Conservation (phyloP, 2,329 filamentous ascomycete species). For the Ramularia collo-cygni region DNA sequence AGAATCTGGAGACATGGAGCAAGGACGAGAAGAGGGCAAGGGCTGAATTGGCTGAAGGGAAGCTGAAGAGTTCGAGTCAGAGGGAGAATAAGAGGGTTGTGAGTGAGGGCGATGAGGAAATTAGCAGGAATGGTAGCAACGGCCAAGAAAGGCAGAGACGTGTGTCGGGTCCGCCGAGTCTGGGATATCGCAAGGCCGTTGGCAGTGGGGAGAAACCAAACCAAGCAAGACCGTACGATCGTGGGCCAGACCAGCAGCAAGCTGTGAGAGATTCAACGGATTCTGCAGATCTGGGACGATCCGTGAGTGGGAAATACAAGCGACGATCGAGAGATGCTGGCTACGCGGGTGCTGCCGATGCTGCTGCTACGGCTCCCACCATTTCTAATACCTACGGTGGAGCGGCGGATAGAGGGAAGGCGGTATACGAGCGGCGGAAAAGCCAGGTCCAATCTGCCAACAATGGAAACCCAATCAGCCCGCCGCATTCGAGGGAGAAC, state of each 20-base stretch:
- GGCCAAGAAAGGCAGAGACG: slow-evolving; percentile 5
- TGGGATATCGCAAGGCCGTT: no score
- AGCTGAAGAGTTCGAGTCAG: slow-evolving; percentile 35
- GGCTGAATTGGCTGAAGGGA: slow-evolving; percentile 72
- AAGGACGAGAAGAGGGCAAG: slow-evolving; percentile 91
- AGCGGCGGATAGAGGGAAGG: slow-evolving; percentile 25
- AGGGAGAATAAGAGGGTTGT: slow-evolving; percentile 21
- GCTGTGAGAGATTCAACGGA: background rate
- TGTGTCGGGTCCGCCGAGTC: no score
- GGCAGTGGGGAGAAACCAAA: no score
- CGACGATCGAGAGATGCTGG: slow-evolving; percentile 26
- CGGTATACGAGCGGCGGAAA: slow-evolving; percentile 27
- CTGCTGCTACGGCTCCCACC: slow-evolving; percentile 11
- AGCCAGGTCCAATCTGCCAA: slow-evolving; percentile 12
- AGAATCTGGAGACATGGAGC: slow-evolving; percentile 88
- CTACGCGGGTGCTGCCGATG: slow-evolving; percentile 27
- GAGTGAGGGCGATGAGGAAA: slow-evolving; percentile 19
- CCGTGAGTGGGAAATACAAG: slow-evolving; percentile 21
- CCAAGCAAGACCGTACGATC: slow-evolving; percentile 3
- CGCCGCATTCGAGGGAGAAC: no score
- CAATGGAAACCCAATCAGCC: no score
- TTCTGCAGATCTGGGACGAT: slow-evolving; percentile 11
- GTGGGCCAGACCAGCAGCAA: slow-evolving; percentile 3
- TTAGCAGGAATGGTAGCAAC: slow-evolving; percentile 7
- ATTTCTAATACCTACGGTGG: slow-evolving; percentile 9